Base-by-base conservation (phyloP, 176 grass and related monocot species). In the Luzula sylvatica region DNA sequence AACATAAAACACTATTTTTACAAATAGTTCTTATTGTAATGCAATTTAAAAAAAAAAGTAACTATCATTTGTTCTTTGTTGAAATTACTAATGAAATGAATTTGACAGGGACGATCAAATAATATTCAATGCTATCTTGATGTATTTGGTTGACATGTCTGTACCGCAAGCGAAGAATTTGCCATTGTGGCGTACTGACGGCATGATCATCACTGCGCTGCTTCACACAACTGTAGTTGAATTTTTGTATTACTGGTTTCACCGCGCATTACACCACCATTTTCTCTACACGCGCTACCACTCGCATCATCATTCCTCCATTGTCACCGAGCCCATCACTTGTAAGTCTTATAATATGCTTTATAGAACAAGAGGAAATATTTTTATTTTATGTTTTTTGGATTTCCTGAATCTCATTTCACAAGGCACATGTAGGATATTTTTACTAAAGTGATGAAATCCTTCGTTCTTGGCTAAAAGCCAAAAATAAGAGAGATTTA, bases 161-260 rank as follows among this genome's bases (percentile, higher is more conserved):
- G 0, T 81, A 3, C 72, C 72, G 3, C 41, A 21, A 2, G 76
- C 7, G 1, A 65, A 29, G 25, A 24, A 78, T 56, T 0, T 83
- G 47, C 88, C 82, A 13, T 47, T 75, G 40, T 94, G 83, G 88
- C 53, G 78, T 38, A 11, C 68, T 0, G 79, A 94, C 15, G 83
- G 88, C 0, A 72, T 55, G 2, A 8, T 80, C 7, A 5, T 87
- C 3, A 65, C 61, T 8, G 60, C 47, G 18, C 52, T 95, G 9
- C 61, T 82, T 8, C 83, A 84, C 50, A 48, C 42, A 0, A 79
- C 83, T 1, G 83, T 80, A 0, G 83, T 95, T 0, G 90, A 95
- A 83, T 95, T 95, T 75, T 70, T 95, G 38, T 95, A 95, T 74
- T 95, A 95, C 76, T 95, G 90, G 83, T 41, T 95, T 42, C 80